Conservation (phyloP, 1,284 basidiomycete species). For the Pisolithus thermaeus region DNA sequence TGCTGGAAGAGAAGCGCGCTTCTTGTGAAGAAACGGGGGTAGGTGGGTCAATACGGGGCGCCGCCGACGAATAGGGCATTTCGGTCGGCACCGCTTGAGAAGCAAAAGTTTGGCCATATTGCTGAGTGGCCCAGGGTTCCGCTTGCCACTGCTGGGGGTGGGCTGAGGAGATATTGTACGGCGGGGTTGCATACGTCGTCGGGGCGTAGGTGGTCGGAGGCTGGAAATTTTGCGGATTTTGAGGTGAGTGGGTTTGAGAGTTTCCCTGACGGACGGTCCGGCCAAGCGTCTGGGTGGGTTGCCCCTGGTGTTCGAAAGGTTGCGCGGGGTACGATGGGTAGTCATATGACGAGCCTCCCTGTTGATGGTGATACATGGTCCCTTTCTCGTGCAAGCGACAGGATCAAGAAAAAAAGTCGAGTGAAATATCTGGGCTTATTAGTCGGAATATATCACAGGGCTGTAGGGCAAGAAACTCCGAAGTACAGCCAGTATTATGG, state of each 20-base stretch:
- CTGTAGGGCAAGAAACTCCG: conserved; percentile 24
- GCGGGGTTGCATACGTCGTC: conserved; percentile 21
- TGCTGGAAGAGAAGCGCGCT: conserved; percentile 23
- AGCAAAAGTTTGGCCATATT: conserved; percentile 27
- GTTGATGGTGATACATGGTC: conserved; percentile 44
- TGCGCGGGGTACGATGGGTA: conserved; percentile 40
- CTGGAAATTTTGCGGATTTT: conserved; percentile 24
- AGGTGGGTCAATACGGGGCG: conserved; percentile 27
- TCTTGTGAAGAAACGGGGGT: conserved; percentile 20
- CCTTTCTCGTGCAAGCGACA: conserved; percentile 5
- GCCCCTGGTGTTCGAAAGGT: conserved; percentile 34
- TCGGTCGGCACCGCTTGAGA: conserved; percentile 24
- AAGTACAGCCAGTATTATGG: conserved; percentile 28
- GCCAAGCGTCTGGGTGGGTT: conserved; percentile 28
- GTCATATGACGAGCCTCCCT: conserved; percentile 43
- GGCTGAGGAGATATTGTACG: conserved; percentile 12
- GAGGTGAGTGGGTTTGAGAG: conserved; percentile 36
- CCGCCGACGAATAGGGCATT: conserved; percentile 30
- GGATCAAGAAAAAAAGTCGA: conserved; percentile 10
- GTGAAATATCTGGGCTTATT: conserved; percentile 27
- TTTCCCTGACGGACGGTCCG: conserved; percentile 32
- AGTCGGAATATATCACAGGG: conserved; percentile 25
- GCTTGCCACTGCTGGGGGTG: conserved; percentile 29
- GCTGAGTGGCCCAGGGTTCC: conserved; percentile 32
- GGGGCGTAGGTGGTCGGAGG: conserved; percentile 27